Evolutionary conservation across 2,329 filamentous ascomycete species (phyloP), one percentile per base, ranked within the genome.

Genomic region (Colletotrichum sp.): DNA sequence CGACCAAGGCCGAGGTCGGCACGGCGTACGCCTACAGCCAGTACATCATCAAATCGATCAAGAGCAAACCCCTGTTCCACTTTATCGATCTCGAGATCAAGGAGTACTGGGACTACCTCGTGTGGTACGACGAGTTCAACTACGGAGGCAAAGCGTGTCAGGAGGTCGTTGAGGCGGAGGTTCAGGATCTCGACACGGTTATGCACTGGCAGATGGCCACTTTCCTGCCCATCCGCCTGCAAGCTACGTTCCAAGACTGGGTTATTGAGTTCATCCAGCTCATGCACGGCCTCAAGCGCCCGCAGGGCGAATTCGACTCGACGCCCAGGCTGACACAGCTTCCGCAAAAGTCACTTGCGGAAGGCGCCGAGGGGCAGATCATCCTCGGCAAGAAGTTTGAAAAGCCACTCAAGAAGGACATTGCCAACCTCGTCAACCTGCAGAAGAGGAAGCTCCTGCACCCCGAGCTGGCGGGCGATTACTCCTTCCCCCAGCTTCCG

Each of bases 101-200:
- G 78, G 97, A 99, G 82, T 99, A 98, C 83, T 99, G 97, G 97
- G 97, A 99, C 82, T 98, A 98, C 79, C 91, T 99, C 0, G 92
- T 98, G 6, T 99, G 97, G 97, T 98, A 98, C 78, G 97, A 99
- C 78, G 95, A 98, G 83, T 98, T 96, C 88, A 99, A 99, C 86
- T 98, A 98, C 79, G 97, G 97, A 69, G 97, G 97, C 74, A 97
- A 97, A 80, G 97, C 94, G 6, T 98, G 95, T 77, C 91, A 93
- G 64, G 91, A 97, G 79, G 94, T 98, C 5, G 88, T 93, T 9
- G 95, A 96, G 78, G 84, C 84, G 7, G 87, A 90, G 6, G 91
- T 93, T 58, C 95, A 98, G 81, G 89, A 91, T 5, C 89, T 98
- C 16, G 94, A 98, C 78, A 97, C 94, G 13, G 92, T 99, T 79